Evolutionary conservation across 148 eudicot genomes (phyloP), one percentile per base, ranked within the genome.

Genomic region (Arbutus unedo): DNA sequence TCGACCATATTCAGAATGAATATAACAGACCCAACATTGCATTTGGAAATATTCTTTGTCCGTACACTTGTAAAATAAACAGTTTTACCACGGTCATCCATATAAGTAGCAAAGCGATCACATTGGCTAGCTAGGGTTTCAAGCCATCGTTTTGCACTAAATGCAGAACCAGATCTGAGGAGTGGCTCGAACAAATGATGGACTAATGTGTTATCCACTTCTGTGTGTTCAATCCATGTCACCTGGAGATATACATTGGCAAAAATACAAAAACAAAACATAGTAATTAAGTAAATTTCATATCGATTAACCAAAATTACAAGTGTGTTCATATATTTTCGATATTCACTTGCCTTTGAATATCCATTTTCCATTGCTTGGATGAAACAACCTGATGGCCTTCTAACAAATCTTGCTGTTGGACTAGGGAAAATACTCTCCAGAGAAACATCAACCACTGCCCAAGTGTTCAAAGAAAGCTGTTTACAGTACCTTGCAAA

Each of bases 311-410:
- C 7, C 4, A 0, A 25, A 44, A 59, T 19, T 14, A 15, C 47
- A 43, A 9, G 8, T 21, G 8, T 5, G 38, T 31, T 31, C 38
- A 31, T 31, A 31, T 4, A 19, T 31, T 19, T 25, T 60, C 13
- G 8, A 45, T 19, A 4, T 13, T 25, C 67, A 23, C 23, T 9
- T 50, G 41, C 85, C 81, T 76, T 80, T 59, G 90, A 86, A 81
- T 81, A 80, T 72, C 93, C 91, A 82, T 89, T 81, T 51, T 72
- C 80, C 59, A 88, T 80, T 57, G 84, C 89, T 87, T 91, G 89
- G 70, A 93, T 85, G 31, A 93, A 55, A 82, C 93, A 91, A 1
- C 96, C 96, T n/a, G 96, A 93, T 51, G 96, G 90, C 71, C 85
- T 88, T 66, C 91, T 89, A 60, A 79, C 78, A 77, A 77, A 86